A percentile compares a stretch with the other conserved stretches of the same genome.
Evolutionary conservation across 306 rosid genomes (phyloP).

Genomic region (Hippophae rhamnoides): DNA sequence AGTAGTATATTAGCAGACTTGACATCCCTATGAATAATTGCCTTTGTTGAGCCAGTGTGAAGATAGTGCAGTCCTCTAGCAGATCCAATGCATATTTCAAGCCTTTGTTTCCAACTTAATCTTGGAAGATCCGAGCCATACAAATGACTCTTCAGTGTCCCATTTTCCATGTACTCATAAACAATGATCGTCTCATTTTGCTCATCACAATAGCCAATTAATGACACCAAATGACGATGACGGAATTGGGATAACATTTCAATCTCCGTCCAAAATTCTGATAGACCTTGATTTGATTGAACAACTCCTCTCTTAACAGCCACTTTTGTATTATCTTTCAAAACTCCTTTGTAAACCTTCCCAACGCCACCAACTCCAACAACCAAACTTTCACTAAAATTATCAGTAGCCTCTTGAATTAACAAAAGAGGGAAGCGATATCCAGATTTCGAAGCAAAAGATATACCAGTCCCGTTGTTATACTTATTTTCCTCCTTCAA

Average conservation of each 20-base stretch:
- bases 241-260: slow-evolving; percentile 64
- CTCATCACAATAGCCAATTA: slow-evolving; percentile 64
- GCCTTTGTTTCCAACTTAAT: slow-evolving; percentile 55
- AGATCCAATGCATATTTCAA: slow-evolving; percentile 67
- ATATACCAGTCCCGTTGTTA: slow-evolving; percentile 8
- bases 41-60: slow-evolving; percentile 55
- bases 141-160: slow-evolving; percentile 47
- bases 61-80: slow-evolving; percentile 74
- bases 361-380: slow-evolving; percentile 71
- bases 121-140: slow-evolving; percentile 36
- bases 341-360: slow-evolving; percentile 55
- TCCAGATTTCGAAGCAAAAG: slow-evolving; percentile 36
- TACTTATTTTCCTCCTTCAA: slow-evolving; percentile 21
- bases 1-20: slow-evolving; percentile 68
- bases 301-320: slow-evolving; percentile 56
- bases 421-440: slow-evolving; percentile 41
- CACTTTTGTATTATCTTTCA: slow-evolving; percentile 45
- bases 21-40: slow-evolving; percentile 66
- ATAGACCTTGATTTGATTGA: slow-evolving; percentile 47
- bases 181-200: slow-evolving; percentile 51
- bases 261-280: slow-evolving; percentile 57
- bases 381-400: slow-evolving; percentile 46
- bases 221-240: slow-evolving; percentile 60
- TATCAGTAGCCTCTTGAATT: slow-evolving; percentile 48
- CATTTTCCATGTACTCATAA: slow-evolving; percentile 59